Evolutionary conservation across 2,329 filamentous ascomycete species (phyloP).

Genomic region (Fusarium oxysporum): DNA sequence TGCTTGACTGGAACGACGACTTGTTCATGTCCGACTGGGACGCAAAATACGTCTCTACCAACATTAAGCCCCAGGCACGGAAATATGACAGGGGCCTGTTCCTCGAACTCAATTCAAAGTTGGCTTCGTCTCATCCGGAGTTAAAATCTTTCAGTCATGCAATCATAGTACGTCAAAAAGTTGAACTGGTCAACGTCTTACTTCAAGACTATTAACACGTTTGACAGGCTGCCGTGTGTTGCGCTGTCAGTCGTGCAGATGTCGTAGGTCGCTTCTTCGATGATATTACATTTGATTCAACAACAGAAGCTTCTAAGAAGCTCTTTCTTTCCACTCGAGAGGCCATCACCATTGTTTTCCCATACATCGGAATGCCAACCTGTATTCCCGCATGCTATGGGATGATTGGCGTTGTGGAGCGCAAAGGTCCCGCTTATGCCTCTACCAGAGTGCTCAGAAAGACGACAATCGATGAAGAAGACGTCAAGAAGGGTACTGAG

Average conservation of each 20-base stretch:
- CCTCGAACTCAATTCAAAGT: slow-evolving; percentile 9
- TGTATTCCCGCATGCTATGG: slow-evolving; percentile 35
- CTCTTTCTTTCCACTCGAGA: slow-evolving; percentile 20
- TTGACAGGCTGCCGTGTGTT: slow-evolving; percentile 25
- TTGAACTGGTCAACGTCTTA: fast-evolving
- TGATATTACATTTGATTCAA: slow-evolving; percentile 18
- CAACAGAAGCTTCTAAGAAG: slow-evolving; percentile 15
- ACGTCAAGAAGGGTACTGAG: slow-evolving; percentile 13
- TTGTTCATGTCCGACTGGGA: slow-evolving; percentile 30
- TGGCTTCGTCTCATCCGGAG: background rate
- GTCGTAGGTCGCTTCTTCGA: slow-evolving; percentile 27
- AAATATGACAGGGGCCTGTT: slow-evolving; percentile 19
- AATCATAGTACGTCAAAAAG: slow-evolving; percentile 7
- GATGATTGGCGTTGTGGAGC: slow-evolving; percentile 34
- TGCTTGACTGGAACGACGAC: slow-evolving; percentile 27
- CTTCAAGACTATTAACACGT: background rate
- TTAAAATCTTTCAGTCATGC: slow-evolving; percentile 6
- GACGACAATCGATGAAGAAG: slow-evolving; percentile 17
- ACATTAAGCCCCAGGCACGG: slow-evolving; percentile 15
- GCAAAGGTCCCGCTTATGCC: slow-evolving; percentile 24
- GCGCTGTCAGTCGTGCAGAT: slow-evolving; percentile 30
- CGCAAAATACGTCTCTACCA: slow-evolving; percentile 29
- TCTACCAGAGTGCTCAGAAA: slow-evolving; percentile 25
- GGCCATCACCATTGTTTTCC: slow-evolving; percentile 31
- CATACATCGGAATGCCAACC: slow-evolving; percentile 31